Evolutionary conservation across 1,139 yeast species (phyloP), one percentile per base, ranked within the genome.

Genomic region (Pneumocystis canis): DNA sequence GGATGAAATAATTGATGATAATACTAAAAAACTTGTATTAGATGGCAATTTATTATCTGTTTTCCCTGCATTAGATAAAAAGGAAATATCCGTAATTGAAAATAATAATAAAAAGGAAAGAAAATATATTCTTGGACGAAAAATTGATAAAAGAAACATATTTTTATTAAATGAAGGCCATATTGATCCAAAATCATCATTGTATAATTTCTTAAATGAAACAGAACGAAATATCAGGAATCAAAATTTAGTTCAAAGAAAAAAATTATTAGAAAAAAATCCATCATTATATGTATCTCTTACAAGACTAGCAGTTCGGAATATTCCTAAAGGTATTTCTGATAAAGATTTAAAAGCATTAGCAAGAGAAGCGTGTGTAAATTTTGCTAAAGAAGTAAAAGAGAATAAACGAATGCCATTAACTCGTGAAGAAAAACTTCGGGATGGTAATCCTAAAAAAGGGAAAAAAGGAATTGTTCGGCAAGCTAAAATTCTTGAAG

Each of bases 81-180:
- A 82, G 65, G 83, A 89, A n/a, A 98, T 98, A 2, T 79, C 80
- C 25, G 79, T 76, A 67, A 81, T 90, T 69, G 83, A 90, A 0
- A 90, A 87, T 68, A 82, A 83, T 69, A 86, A 87, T 72, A 82
- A 89, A 0, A 78, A 77, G 60, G 84, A 85, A 72, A 82, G 97
- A 73, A 82, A 82, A 68, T 89, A 84, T 73, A 77, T 80, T 0
- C 76, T 87, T 56, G 98, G 97, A 40, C 88, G 88, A 71, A 84
- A 87, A 1, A 86, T 89, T 14, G 99, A 92, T 73, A 87, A 80
- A 74, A 84, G 98, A 74, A 88, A 87, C 70, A 73, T 90, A 69
- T 92, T 84, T 73, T 77, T 92, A 72, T 78, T 92, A 70, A 90
- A 92, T 73, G 99, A 92, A 78, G 98, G 99, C 70, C 82, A 97